Evolutionary conservation across 768 basidiomycete species (phyloP), one percentile per base, ranked within the genome.

Genomic region (Podaxis rugospora): DNA sequence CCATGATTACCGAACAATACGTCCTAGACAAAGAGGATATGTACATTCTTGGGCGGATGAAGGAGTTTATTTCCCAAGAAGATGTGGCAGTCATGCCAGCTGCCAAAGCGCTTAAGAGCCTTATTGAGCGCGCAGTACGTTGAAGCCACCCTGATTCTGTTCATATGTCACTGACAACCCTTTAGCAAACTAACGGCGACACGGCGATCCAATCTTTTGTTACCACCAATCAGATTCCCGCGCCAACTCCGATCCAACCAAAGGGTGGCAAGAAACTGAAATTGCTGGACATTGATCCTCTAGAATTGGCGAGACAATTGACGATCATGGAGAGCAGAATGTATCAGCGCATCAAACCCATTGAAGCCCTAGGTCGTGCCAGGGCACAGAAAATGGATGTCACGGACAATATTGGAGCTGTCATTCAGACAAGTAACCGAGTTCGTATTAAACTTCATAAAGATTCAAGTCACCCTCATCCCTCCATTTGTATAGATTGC

Each of bases 261-360:
- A 90, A 85, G 71, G 75, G 80, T 40, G 78, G 74, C 62, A 88
- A 85, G 76, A 89, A 86, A 72, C 72, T 95, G 62, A 93, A 92
- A 64, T 76, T 98, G 10, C 74, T 85, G 21, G 96, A 98, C 68
- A 83, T 98, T 52, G 91, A 96, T 65, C 80, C 95, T 1, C 73
- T 94, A 59, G 96, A 98, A 73, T 72, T 98, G 16, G 96, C 95
- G 0, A 83, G 96, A 28, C 96, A 98, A 71, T 75, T 98, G 63
- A 98, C 96, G 0, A 87, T 97, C 62, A 80, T 95, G 78, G 96
- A 98, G 73, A 90, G 89, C 64, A 78, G 82, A 51, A 75, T 95
- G 44, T 98, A 93, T 75, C 88, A 90, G 73, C 87, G 84, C 71
- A 96, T 98, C 66, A 86, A 86, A 37, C 89, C 93, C 0, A 88